Evolutionary conservation across 257 asterid genomes (phyloP).

Genomic region (Ocimum tenuiflorum): DNA sequence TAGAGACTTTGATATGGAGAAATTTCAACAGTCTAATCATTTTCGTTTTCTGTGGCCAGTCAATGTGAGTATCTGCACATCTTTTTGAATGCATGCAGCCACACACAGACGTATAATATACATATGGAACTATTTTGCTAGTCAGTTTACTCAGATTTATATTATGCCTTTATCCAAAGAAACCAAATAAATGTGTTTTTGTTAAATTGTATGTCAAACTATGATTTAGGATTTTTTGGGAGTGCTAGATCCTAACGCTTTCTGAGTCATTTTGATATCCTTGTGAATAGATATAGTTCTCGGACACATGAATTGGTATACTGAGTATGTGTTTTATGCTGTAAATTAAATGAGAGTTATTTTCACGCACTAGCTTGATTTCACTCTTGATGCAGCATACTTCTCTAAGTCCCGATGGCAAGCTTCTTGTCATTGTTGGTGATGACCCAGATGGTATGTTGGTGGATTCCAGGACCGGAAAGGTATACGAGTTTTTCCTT

Average conservation of each 20-base stretch:
- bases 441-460: conserved; percentile 66
- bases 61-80: conserved; percentile 50
- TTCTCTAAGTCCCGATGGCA: conserved; percentile 77
- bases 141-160: neutral
- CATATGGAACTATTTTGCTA: neutral
- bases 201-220: neutral
- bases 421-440: conserved; percentile 68
- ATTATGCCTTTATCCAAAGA: neutral
- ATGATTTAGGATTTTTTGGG: neutral
- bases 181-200: neutral
- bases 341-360: neutral
- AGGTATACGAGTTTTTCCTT: conserved; percentile 38
- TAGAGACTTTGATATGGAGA: conserved; percentile 83
- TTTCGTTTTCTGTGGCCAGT: conserved; percentile 83
- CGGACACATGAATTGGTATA: neutral
- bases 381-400: conserved; percentile 58
- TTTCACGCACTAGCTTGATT: neutral
- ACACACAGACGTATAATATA: neutral
- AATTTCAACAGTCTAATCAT: conserved; percentile 63
- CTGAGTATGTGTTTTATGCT: neutral
- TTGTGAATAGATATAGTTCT: too few relatives aligned
- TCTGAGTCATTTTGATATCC: neutral
- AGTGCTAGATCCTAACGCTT: conserved; percentile 1
- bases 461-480: conserved; percentile 72
- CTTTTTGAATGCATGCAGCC: neutral